Conservation (phyloP, 345 rosid genomes). For the Brassica cretica region DNA sequence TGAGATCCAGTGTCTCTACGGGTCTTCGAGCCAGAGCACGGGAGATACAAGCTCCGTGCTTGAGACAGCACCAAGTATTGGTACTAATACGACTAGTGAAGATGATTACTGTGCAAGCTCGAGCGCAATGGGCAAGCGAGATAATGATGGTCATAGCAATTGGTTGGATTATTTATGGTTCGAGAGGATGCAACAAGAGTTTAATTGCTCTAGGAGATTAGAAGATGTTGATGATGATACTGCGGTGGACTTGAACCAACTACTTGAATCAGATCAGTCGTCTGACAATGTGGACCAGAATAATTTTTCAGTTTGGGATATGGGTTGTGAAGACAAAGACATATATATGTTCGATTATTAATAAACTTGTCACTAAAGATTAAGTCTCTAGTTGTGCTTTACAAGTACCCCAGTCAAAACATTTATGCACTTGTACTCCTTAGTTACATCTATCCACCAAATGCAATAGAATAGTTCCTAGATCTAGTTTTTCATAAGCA, state of each 20-base stretch:
- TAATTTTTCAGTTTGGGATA: slow-evolving; percentile 38
- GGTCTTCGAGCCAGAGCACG: slow-evolving; percentile 17
- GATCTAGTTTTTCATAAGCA: not conserved
- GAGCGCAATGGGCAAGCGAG: slow-evolving; percentile 15
- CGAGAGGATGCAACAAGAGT: slow-evolving; percentile 28
- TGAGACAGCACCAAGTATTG: slow-evolving; percentile 26
- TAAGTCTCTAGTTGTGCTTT: not conserved
- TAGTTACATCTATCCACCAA: slow-evolving; percentile 1
- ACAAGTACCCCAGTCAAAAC: slow-evolving; percentile 14
- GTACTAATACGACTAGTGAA: slow-evolving; percentile 23
- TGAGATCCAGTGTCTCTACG: slow-evolving; percentile 35
- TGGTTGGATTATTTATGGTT: slow-evolving; percentile 20
- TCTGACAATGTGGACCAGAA: slow-evolving; percentile 14
- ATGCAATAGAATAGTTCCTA: not conserved
- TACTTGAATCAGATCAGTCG: slow-evolving; percentile 11
- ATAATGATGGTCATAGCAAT: not conserved
- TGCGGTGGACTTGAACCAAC: slow-evolving; percentile 21
- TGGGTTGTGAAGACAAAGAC: slow-evolving; percentile 35
- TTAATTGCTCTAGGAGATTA: slow-evolving; percentile 28
- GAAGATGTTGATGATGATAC: slow-evolving; percentile 30
- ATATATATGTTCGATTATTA: slow-evolving; percentile 19
- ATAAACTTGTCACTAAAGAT: not conserved
- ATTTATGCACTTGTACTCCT: slow-evolving; percentile 7
- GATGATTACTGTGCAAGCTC: slow-evolving; percentile 16
- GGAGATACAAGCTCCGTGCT: slow-evolving; percentile 9